Evolutionary conservation across 768 basidiomycete genomes (phyloP).

Genomic region (Amanita pseudoporphyria): DNA sequence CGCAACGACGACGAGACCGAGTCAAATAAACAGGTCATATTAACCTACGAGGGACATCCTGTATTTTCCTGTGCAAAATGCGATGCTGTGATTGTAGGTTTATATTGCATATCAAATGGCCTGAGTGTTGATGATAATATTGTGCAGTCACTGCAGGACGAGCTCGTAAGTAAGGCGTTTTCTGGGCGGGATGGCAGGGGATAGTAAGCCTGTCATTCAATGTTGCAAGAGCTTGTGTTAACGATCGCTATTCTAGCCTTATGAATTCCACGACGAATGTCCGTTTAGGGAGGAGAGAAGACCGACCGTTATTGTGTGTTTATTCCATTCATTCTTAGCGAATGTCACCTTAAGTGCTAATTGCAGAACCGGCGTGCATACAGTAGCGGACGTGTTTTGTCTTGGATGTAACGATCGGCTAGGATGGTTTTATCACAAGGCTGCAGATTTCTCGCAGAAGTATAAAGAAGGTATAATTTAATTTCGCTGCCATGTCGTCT

Average conservation of each 20-base stretch:
- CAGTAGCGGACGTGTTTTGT: conserved; percentile 75
- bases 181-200: conserved; percentile 77
- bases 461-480: conserved; percentile 67
- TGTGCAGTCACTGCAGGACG: conserved; percentile 66
- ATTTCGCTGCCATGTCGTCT: neutral
- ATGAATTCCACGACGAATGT: conserved; percentile 74
- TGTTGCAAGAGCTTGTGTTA: neutral
- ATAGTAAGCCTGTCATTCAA: conserved; percentile 43
- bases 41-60: conserved; percentile 57
- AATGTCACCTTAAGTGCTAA: neutral
- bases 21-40: conserved; percentile 47
- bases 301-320: conserved; percentile 58
- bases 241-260: conserved; percentile 32
- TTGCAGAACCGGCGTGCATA: conserved; percentile 67
- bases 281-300: conserved; percentile 63
- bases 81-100: conserved; percentile 57
- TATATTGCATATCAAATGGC: neutral
- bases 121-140: neutral
- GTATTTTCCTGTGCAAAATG: conserved; percentile 61
- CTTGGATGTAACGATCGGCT: conserved; percentile 68
- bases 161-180: conserved; percentile 78
- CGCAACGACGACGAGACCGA: conserved; percentile 21
- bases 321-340: neutral
- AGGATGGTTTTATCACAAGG: conserved; percentile 81
- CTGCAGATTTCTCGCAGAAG: conserved; percentile 66